These are phyloP conservation scores for Tetracladium setigerum DNA, from an alignment of 495 filamentous ascomycete genomes.

Conservation along the genomic window DNA sequence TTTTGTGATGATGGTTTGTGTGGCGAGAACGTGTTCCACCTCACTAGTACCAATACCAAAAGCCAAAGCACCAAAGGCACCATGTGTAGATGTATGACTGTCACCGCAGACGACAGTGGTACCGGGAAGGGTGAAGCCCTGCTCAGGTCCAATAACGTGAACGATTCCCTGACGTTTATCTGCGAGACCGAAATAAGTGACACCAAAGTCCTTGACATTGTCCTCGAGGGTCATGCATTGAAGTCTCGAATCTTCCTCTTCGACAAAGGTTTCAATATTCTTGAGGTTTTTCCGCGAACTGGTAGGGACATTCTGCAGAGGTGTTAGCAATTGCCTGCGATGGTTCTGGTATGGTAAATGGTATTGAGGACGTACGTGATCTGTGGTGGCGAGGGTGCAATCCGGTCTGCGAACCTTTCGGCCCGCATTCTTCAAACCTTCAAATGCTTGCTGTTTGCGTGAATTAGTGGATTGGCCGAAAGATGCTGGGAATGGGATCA, in stretches of 20 bases:
- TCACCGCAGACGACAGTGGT: constrained; percentile 98
- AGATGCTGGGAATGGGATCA: not conserved
- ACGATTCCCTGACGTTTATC: constrained; percentile 98
- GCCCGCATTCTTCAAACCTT: constrained; percentile 81
- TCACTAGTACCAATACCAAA: constrained; percentile 98
- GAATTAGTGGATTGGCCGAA: constrained; percentile 5
- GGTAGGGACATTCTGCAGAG: constrained; percentile 81
- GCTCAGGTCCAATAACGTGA: constrained; percentile 97
- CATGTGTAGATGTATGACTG: constrained; percentile 95
- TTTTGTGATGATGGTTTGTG: constrained; percentile 88
- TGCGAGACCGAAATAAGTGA: constrained; percentile 95
- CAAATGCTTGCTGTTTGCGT: constrained; percentile 75
- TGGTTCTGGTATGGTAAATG: no score
- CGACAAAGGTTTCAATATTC: constrained; percentile 77
- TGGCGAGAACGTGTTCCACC: constrained; percentile 96
- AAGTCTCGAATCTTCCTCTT: constrained; percentile 85
- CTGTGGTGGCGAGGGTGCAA: constrained; percentile 92
- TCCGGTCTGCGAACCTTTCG: constrained; percentile 87
- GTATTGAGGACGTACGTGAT: constrained; percentile 65
- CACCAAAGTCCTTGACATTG: constrained; percentile 91
- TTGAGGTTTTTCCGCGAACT: constrained; percentile 83
- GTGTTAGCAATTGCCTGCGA: constrained; percentile 1
- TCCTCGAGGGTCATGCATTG: constrained; percentile 95
- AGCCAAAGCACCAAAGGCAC: constrained; percentile 89
- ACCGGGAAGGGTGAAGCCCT: constrained; percentile 95